Conservation (phyloP, 805 yeast species). For the Helenozyma baotianmanensis region DNA sequence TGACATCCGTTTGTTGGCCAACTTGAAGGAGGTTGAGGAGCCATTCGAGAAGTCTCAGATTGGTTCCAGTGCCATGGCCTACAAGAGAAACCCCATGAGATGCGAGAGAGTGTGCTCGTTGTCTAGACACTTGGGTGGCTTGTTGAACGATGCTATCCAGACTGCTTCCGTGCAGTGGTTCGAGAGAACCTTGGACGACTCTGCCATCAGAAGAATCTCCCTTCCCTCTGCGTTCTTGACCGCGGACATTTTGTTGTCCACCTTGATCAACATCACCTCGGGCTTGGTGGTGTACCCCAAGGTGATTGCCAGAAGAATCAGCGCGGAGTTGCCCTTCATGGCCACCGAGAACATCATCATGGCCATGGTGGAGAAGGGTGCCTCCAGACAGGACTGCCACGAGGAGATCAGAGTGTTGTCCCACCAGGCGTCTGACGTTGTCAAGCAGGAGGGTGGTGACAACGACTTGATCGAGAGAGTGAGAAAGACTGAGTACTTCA, state of each 20-base stretch:
- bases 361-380: slow-evolving; percentile 99
- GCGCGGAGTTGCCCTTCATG: slow-evolving; percentile 95
- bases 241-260: slow-evolving; percentile 86
- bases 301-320: slow-evolving; percentile 95
- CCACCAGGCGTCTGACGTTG: slow-evolving; percentile 96
- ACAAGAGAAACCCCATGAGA: slow-evolving; percentile 99
- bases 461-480: slow-evolving; percentile 92
- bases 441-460: slow-evolving; percentile 97
- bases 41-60: slow-evolving; percentile 98
- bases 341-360: slow-evolving; percentile 98
- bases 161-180: slow-evolving; percentile 99
- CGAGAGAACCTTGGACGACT: slow-evolving; percentile 97
- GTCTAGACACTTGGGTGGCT: slow-evolving; percentile 89
- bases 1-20: slow-evolving; percentile 91
- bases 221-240: slow-evolving; percentile 95
- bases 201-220: slow-evolving; percentile 95
- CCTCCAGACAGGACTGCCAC: slow-evolving; percentile 96
- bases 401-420: slow-evolving; percentile 95
- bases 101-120: slow-evolving; percentile 98
- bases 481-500: slow-evolving; percentile 69
- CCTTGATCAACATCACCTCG: slow-evolving; percentile 85
- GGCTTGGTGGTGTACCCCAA: slow-evolving; percentile 98
- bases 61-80: slow-evolving; percentile 98
- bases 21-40: slow-evolving; percentile 95
- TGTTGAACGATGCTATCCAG: slow-evolving; percentile 89